Evolutionary conservation across 2,329 filamentous ascomycete genomes (phyloP).

Genomic region (Colletotrichum caudatum): DNA sequence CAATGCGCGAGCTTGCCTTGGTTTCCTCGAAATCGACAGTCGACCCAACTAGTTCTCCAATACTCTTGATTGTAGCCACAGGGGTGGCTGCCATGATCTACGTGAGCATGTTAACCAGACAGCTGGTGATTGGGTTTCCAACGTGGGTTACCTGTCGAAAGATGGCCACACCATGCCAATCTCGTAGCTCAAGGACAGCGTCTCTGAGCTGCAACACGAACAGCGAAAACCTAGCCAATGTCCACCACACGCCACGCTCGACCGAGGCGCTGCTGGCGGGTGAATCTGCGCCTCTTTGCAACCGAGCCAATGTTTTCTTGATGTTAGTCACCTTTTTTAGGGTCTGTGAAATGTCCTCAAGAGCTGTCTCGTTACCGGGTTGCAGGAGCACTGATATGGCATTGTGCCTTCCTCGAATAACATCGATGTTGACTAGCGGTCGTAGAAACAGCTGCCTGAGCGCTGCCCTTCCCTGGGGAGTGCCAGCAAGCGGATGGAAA

Average conservation of each 20-base stretch:
- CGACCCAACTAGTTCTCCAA: conserved; percentile 78
- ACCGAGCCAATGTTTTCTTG: conserved; percentile 72
- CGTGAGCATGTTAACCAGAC: conserved; percentile 18
- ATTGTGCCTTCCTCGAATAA: conserved; percentile 79
- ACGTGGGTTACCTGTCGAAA: conserved; percentile 61
- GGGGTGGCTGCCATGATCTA: conserved; percentile 73
- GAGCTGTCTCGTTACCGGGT: conserved; percentile 71
- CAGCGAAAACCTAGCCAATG: conserved; percentile 77
- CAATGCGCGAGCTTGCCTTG: conserved; percentile 75
- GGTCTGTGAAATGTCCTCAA: conserved; percentile 68
- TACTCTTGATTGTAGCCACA: conserved; percentile 66
- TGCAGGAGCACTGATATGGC: conserved; percentile 75
- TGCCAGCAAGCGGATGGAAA: conserved; percentile 80
- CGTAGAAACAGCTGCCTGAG: conserved; percentile 86
- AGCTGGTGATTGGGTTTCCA: conserved; percentile 16
- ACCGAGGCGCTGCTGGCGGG: conserved; percentile 63
- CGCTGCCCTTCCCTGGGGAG: conserved; percentile 79
- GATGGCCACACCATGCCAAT: conserved; percentile 64
- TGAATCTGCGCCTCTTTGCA: conserved; percentile 81
- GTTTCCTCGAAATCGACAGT: conserved; percentile 86
- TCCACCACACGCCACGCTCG: conserved; percentile 78
- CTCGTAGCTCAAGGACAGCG: conserved; percentile 67
- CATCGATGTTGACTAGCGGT: conserved; percentile 75
- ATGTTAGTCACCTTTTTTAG: conserved; percentile 83
- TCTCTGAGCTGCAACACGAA: conserved; percentile 78